These are phyloP conservation scores for Candida boleticola DNA, from an alignment of 805 yeast species.

Conservation along the genomic window DNA sequence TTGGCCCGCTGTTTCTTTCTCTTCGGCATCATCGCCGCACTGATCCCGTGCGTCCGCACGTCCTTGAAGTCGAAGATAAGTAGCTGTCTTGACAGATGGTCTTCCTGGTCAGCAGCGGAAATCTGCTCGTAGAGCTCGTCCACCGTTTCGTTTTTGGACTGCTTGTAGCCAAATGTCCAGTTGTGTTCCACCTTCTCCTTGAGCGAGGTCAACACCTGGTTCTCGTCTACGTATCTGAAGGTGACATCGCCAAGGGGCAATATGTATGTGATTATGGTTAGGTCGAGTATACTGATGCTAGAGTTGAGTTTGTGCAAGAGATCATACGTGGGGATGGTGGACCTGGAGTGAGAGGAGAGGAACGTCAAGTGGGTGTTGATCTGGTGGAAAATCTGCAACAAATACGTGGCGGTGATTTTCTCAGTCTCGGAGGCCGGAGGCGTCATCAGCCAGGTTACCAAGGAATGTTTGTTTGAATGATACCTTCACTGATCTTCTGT, in stretches of 20 bases:
- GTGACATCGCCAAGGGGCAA: slow-evolving; percentile 69
- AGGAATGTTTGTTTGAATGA: too few relatives aligned
- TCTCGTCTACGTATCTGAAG: slow-evolving; percentile 73
- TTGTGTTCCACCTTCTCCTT: slow-evolving; percentile 43
- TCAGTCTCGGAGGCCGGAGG: too few relatives aligned
- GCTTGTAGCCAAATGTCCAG: slow-evolving; percentile 33
- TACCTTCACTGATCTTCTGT: too few relatives aligned
- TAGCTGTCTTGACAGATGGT: slow-evolving; percentile 47
- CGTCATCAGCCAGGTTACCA: too few relatives aligned
- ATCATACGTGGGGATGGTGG: slow-evolving; percentile 30
- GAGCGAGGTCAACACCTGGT: slow-evolving; percentile 49
- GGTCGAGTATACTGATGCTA: slow-evolving; percentile 46
- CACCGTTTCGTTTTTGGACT: slow-evolving; percentile 24
- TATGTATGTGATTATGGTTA: slow-evolving; percentile 59
- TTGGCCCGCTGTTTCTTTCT: slow-evolving; percentile 19
- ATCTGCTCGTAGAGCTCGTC: slow-evolving; percentile 59
- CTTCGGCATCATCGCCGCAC: slow-evolving; percentile 26
- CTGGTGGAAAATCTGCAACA: slow-evolving; percentile 17
- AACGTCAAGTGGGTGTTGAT: slow-evolving; percentile 42
- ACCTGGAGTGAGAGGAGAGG: slow-evolving; percentile 33
- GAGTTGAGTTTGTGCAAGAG: slow-evolving; percentile 30
- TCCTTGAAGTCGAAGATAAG: slow-evolving; percentile 78
- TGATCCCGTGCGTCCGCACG: slow-evolving; percentile 53
- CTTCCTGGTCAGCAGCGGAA: slow-evolving; percentile 24
- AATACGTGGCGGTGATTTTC: background rate